Evolutionary conservation across 371 early-diverging fungal species (phyloP).

Genomic region (Haplosporangium sp.): DNA sequence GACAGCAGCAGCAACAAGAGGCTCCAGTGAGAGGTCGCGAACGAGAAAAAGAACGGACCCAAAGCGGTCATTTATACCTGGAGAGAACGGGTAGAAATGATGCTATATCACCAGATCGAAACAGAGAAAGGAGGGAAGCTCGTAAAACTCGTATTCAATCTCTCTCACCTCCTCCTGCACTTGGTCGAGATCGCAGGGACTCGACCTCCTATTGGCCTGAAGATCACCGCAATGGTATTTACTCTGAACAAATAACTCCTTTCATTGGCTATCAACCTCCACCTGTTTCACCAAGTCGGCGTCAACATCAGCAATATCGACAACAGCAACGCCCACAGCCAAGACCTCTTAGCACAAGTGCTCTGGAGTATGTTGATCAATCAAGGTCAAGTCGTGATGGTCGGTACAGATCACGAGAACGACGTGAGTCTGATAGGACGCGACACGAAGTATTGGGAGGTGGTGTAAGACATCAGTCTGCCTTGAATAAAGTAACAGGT

Average conservation of each 20-base stretch:
- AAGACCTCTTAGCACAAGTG: constrained; percentile 27
- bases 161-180: constrained; percentile 36
- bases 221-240: constrained; percentile 2
- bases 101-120: constrained; percentile 1
- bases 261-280: constrained; percentile 43
- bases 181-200: constrained; percentile 25
- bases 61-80: constrained; percentile 17
- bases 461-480: constrained; percentile 27
- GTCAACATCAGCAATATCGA: neutral
- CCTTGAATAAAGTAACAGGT: constrained; percentile 19
- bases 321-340: constrained; percentile 11
- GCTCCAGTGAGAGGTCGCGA: constrained; percentile 17
- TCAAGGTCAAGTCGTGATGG: constrained; percentile 8
- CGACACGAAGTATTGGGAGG: constrained; percentile 17
- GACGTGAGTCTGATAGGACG: constrained; percentile 19
- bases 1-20: neutral
- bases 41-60: constrained; percentile 12
- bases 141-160: constrained; percentile 22
- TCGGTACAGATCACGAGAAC: constrained; percentile 21
- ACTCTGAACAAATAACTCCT: constrained; percentile 32
- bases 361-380: constrained; percentile 13
- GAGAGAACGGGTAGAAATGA: neutral
- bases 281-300: constrained; percentile 11
- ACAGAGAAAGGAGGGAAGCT: constrained; percentile 4
- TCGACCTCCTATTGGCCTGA: constrained; percentile 29